Percentiles rank a stretch among this genome's conserved stretches.
These are phyloP conservation scores for Salvia sclarea DNA, from an alignment of 305 asterid species.

Conservation along the genomic window DNA sequence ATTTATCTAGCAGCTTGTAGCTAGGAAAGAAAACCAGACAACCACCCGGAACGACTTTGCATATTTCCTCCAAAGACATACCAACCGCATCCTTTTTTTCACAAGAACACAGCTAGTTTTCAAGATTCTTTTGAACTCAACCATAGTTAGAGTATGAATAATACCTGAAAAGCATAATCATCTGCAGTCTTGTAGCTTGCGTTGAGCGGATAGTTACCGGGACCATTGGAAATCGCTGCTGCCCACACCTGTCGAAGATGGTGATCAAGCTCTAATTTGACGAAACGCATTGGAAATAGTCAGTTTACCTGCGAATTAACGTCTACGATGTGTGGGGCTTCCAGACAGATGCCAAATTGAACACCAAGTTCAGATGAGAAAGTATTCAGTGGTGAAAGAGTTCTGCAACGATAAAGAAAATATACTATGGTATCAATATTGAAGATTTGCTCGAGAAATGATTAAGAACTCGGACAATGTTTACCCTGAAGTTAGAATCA, in stretches of 20 bases:
- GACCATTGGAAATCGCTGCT: slow-evolving; percentile 84
- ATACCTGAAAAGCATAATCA: slow-evolving; percentile 85
- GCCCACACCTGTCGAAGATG: slow-evolving; percentile 73
- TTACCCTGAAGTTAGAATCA: slow-evolving; percentile 96
- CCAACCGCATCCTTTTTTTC: slow-evolving; percentile 82
- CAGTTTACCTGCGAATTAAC: slow-evolving; percentile 75
- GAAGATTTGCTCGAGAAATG: background rate
- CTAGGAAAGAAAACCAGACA: slow-evolving; percentile 97
- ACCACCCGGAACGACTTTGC: slow-evolving; percentile 90
- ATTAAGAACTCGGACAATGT: slow-evolving; percentile 29
- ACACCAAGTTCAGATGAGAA: slow-evolving; percentile 96
- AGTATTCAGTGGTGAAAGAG: slow-evolving; percentile 86
- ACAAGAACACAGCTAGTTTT: slow-evolving; percentile 37
- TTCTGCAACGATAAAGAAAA: slow-evolving; percentile 50
- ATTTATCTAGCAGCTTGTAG: slow-evolving; percentile 86
- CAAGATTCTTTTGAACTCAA: slow-evolving; percentile 7
- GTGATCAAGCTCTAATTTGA: slow-evolving; percentile 33
- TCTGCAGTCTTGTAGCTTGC: slow-evolving; percentile 91
- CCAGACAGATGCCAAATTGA: slow-evolving; percentile 83
- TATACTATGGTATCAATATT: background rate
- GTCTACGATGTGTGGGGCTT: slow-evolving; percentile 95
- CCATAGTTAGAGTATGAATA: slow-evolving; percentile 27
- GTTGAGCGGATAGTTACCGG: slow-evolving; percentile 78
- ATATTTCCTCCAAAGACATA: slow-evolving; percentile 81
- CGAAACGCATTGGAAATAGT: slow-evolving; percentile 16